These are phyloP conservation scores for Tolypocladium ovalisporum DNA, from an alignment of 2,329 filamentous ascomycete species.

Conservation along the genomic window DNA sequence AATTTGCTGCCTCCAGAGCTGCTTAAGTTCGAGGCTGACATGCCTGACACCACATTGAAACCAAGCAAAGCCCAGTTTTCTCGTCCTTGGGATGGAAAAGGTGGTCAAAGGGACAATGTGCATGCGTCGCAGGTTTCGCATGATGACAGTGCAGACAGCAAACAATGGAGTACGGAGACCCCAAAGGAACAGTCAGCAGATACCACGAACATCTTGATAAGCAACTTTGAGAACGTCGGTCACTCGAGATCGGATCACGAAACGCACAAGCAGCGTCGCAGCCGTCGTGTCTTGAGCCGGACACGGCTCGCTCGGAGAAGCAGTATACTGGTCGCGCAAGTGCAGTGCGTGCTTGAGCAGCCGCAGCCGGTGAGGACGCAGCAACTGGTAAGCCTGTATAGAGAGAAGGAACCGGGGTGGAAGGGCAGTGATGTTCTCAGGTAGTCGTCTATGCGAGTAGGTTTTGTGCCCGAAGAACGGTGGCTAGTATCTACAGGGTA, in stretches of 20 bases:
- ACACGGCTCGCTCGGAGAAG: slow-evolving; percentile 11
- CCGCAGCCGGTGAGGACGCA: slow-evolving; percentile 17
- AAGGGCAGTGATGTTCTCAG: slow-evolving; percentile 10
- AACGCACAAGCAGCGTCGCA: not conserved
- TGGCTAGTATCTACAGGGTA: not conserved
- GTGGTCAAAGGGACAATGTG: not conserved
- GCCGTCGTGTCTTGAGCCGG: slow-evolving; percentile 6
- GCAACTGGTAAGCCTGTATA: slow-evolving; percentile 18
- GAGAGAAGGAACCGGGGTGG: slow-evolving; percentile 10
- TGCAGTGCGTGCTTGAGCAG: slow-evolving; percentile 18
- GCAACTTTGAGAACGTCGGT: not conserved
- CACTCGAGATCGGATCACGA: not conserved
- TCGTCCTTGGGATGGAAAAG: not conserved
- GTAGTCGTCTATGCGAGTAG: not conserved
- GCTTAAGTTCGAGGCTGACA: not conserved
- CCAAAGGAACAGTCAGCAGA: not conserved
- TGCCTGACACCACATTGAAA: not conserved
- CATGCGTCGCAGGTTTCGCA: not conserved
- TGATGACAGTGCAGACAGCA: too few relatives aligned
- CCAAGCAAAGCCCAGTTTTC: not conserved
- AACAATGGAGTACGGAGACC: not conserved
- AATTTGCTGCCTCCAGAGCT: not conserved
- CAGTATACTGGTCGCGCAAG: slow-evolving; percentile 13
- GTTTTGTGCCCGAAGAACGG: not conserved
- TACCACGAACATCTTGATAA: not conserved